phyloP scores from a whole-genome alignment of 352 stramenopile genomes.

The Globisporangium recalcitrans region DNA sequence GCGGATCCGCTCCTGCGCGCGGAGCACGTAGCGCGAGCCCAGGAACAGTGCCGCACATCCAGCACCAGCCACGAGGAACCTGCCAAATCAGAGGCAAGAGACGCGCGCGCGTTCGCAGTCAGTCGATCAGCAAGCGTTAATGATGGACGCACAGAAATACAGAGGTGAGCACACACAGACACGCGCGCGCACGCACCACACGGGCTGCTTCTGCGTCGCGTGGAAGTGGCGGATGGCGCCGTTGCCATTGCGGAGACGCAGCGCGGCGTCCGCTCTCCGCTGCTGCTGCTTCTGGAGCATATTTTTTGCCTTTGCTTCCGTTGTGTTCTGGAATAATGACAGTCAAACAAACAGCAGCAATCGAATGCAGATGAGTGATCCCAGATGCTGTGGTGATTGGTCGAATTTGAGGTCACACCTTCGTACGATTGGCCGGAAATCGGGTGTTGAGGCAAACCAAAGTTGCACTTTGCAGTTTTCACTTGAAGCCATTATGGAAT shows the following conservation, averaged over 20 bases:
- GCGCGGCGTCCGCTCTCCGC: not conserved
- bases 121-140: too few relatives aligned
- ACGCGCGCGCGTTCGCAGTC: too few relatives aligned
- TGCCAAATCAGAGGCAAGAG: conserved; percentile 1
- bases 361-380: not conserved
- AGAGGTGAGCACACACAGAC: not conserved
- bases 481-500: not conserved
- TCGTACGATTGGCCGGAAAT: not conserved
- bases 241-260: not conserved
- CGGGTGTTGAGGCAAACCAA: not conserved
- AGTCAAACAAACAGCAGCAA: not conserved
- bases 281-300: not conserved
- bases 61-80: conserved; percentile 37
- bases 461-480: not conserved
- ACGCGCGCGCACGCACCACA: conserved; percentile 37
- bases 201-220: conserved; percentile 40
- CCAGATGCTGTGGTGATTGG: not conserved
- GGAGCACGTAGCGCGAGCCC: conserved; percentile 51
- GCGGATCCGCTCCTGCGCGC: conserved; percentile 52
- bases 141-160: not conserved
- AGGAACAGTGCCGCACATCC: conserved; percentile 46
- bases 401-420: not conserved
- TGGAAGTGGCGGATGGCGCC: conserved; percentile 35
- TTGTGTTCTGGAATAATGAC: conserved; percentile 6
- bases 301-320: not conserved